Percentiles rank a stretch among this genome's conserved stretches.
Conservation (phyloP, 2,329 filamentous ascomycete genomes). For the Furcasterigmium sp. region DNA sequence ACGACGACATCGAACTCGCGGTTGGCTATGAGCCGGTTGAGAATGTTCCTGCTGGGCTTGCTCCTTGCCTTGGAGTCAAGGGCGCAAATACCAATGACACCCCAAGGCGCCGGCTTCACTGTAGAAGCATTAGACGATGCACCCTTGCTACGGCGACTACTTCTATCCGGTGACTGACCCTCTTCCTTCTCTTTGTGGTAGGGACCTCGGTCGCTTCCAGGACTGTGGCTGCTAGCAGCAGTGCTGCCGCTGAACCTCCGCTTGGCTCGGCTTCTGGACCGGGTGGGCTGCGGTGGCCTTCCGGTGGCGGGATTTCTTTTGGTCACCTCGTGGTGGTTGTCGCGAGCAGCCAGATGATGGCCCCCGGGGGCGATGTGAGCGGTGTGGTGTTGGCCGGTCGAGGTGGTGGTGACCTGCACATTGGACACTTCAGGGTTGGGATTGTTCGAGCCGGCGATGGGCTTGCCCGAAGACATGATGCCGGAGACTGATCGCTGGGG, state of each 20-base stretch:
- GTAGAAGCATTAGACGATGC: slow-evolving; percentile 20
- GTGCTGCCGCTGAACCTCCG: slow-evolving; percentile 78
- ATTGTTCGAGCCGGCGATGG: slow-evolving; percentile 31
- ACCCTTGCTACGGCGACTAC: slow-evolving; percentile 8
- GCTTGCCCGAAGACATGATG: slow-evolving; percentile 40
- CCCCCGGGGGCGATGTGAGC: slow-evolving; percentile 33
- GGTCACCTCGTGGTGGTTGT: slow-evolving; percentile 36
- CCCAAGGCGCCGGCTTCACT: slow-evolving; percentile 54
- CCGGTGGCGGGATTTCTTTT: slow-evolving; percentile 24
- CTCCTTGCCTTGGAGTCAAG: slow-evolving; percentile 93
- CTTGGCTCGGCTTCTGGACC: slow-evolving; percentile 64
- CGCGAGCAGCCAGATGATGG: slow-evolving; percentile 41
- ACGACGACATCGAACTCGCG: slow-evolving; percentile 95
- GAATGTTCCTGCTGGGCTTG: slow-evolving; percentile 93
- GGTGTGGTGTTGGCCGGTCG: slow-evolving; percentile 27
- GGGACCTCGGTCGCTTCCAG: slow-evolving; percentile 62
- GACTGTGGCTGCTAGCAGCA: slow-evolving; percentile 74
- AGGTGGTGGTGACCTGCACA: slow-evolving; percentile 49
- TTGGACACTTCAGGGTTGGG: slow-evolving; percentile 47
- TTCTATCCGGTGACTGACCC: slow-evolving; percentile 23
- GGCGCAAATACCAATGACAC: slow-evolving; percentile 87
- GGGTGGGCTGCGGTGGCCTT: slow-evolving; percentile 34
- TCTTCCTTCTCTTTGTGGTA: slow-evolving; percentile 54
- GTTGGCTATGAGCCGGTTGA: slow-evolving; percentile 86
- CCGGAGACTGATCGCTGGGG: slow-evolving; percentile 37